phyloP scores from a whole-genome alignment of 495 filamentous ascomycete species.

The Podospora conica region DNA sequence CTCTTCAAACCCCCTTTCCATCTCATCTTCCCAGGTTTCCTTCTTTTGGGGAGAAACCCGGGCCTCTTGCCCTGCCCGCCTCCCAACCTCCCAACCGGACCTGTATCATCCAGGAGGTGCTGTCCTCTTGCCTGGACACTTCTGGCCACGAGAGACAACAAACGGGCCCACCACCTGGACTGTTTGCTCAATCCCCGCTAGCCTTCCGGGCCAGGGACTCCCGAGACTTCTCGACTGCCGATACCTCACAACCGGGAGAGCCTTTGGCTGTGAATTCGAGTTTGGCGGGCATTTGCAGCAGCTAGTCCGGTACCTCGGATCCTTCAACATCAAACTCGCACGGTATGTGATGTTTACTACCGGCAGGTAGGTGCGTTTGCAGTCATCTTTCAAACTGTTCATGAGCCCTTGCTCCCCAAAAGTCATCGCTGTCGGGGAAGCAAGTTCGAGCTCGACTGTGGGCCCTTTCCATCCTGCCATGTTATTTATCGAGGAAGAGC shows the following conservation, averaged over 20 bases:
- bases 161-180: not conserved
- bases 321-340: no score
- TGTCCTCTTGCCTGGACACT: not conserved
- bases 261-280: not conserved
- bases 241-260: no score
- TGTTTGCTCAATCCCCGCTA: not conserved
- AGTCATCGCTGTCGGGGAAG: no score
- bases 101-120: no score
- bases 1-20: not conserved
- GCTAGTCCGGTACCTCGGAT: no score
- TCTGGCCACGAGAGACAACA: not conserved
- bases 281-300: not conserved
- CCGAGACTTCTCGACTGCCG: no score
- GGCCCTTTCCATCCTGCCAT: no score
- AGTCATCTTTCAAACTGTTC: not conserved
- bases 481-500: no score
- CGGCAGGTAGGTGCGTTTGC: not conserved
- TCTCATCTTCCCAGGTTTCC: not conserved
- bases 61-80: not conserved
- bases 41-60: not conserved
- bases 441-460: no score
- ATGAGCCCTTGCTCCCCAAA: no score
- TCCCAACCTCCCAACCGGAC: not conserved
- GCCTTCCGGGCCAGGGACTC: no score
- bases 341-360: constrained; percentile 8